Evolutionary conservation across 2,329 filamentous ascomycete species (phyloP).

Genomic region (Claviceps pazoutovae): DNA sequence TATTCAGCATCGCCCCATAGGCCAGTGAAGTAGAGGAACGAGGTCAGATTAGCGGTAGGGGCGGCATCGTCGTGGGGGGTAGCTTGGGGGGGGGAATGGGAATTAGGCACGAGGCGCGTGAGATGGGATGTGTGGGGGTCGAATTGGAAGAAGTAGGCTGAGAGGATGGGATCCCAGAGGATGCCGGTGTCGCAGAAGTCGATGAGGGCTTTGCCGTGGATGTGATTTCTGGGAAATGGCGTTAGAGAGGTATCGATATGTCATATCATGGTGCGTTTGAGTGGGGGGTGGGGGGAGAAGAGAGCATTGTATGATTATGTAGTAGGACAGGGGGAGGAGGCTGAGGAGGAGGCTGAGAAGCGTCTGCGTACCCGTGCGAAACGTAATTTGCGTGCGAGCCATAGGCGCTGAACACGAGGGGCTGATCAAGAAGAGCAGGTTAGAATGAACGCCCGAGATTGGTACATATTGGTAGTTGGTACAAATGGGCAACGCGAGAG

Average conservation of each 20-base stretch:
- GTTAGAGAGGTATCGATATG: not conserved
- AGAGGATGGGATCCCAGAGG: constrained; percentile 17
- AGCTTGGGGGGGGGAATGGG: too few species aligned
- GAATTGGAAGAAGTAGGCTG: constrained; percentile 17
- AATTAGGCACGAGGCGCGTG: constrained; percentile 4
- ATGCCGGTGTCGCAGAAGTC: constrained; percentile 17
- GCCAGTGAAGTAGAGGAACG: constrained; percentile 17
- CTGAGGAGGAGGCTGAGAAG: not conserved
- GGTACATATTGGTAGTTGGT: not conserved
- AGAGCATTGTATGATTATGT: not conserved
- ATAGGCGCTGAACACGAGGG: constrained; percentile 16
- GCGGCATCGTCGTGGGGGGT: not conserved
- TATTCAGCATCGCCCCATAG: constrained; percentile 17
- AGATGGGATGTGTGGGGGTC: constrained; percentile 10
- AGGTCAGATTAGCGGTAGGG: constrained; percentile 12
- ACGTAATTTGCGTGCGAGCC: constrained; percentile 19
- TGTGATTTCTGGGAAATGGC: constrained; percentile 10
- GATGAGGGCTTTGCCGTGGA: constrained; percentile 15
- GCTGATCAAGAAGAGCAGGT: constrained; percentile 9
- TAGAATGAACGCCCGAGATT: not conserved
- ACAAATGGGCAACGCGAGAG: not conserved
- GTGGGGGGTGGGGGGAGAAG: not conserved
- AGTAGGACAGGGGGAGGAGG: not conserved
- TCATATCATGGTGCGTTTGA: not conserved
- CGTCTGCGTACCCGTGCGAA: constrained; percentile 11